Base-by-base conservation (phyloP, 805 yeast genomes). In the Yarrowia bubula region DNA sequence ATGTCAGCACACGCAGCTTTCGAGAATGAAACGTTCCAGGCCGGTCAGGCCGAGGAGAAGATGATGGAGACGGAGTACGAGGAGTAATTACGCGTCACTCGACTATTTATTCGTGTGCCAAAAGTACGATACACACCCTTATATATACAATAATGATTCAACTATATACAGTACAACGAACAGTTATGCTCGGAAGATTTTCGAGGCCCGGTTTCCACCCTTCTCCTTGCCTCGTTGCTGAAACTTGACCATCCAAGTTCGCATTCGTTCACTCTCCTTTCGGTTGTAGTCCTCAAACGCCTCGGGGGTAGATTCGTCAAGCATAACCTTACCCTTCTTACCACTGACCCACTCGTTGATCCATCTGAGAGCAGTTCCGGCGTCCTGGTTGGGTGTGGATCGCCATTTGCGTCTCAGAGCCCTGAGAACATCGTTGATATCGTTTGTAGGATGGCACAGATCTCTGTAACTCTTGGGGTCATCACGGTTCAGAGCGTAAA, bases 381-480 rank as follows among this genome's bases (percentile, higher is more conserved):
- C 50, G 33, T 57, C 63, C 42, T 57, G 48, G 18, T 57, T 35
- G 10, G 48, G 42, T 10, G 48, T 42, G 8, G 63, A 32, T 9
- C 42, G 31, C 63, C 63, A 57, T 18, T 35, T 42, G 6, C 50
- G 39, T 33, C 63, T 32, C 18, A 57, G 51, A 1, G 57, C 46
- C 6, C 6, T 9, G n/a, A 61, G 76, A 73, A 64, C 86, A 85
- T 72, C 85, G 86, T 64, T 75, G 81, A 8, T 76, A 13, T 86
- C 83, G 73, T 92, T 92, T 0, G 96, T 90, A 1, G 96, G 96
- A 15, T 60, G 76, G 9, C 76, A 69, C 68, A 84, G 74, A 70
- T 86, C 86, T 9, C 75, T 72, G 10, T 69, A 66, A 4, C 74
- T 74, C 39, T 66, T 68, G 10, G 76, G 76, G 47, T 75, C 69